Base-by-base conservation (phyloP, 257 asterid species). In the Solanum infundibuliforme region DNA sequence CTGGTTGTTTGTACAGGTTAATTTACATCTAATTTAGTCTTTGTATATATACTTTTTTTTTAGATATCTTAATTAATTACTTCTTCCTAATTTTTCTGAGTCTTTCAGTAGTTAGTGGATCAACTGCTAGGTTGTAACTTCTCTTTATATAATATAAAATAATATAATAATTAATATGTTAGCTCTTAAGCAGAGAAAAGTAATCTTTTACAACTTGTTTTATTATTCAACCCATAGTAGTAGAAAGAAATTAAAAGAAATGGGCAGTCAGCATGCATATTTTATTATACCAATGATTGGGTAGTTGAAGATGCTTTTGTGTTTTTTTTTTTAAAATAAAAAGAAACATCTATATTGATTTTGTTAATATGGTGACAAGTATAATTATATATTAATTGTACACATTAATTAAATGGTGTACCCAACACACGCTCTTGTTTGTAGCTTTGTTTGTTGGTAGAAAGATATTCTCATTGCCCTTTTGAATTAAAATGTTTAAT, bases 241-340 rank as follows among this genome's bases (percentile, higher is more conserved):
- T 8, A 81, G 68, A 81, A 81, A 38, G 29, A 79, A 79, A 48
- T 48, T 48, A 48, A 48, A 79, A 79, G 85, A 29, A 81, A 29
- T 46, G 68, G 41, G 68, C 38, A 81, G 41, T 46, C 36, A 39
- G 84, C 83, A 84, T 32, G 86, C 79, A 84, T 38, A 88, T 88
- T 76, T 82, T 84, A 46, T 32, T 77, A 60, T 13, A 21, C 81
- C 73, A 91, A 93, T 93, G 90, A 91, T 91, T 93, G 92, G 90
- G 91, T 90, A 60, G 95, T 90, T 92, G 86, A 92, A 89, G 92
- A 90, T 88, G 92, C 91, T 90, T 83, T 81, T 48, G 69, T 5
- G 68, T 81, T 81, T 27, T 81, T 20, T 16, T 6, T 12, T 12
- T 4, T 4, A 27, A 39, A 81, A 31, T 11, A 77, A 12, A 25